Evolutionary conservation across 108 stramenopile genomes (phyloP), one percentile per base, ranked within the genome.

Genomic region (Chaetoceros muelleri): DNA sequence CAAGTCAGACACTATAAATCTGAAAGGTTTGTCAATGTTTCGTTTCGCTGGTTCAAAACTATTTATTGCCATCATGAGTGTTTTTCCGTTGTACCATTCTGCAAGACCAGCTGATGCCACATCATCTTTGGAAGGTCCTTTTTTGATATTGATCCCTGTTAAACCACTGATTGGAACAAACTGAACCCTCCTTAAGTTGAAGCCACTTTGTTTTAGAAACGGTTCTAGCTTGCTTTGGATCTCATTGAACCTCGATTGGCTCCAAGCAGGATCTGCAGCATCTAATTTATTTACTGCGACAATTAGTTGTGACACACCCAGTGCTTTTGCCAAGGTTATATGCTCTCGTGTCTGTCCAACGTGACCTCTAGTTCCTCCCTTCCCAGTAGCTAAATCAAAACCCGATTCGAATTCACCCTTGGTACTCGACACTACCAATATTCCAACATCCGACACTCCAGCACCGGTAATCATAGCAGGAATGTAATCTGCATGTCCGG

Each of bases 401-500:
- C 97, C 96, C 22, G 78, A 82, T 64, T 96, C 93, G 73, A 96
- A 96, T 52, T 82, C 68, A 44, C 95, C 96, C 45, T 71, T 64
- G 17, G 84, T 80, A 22, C 85, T 84, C 64, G 90, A 91, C 50
- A 99, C 86, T 16, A 97, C 85, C 23, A 98, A 68, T 3, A 98
- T 53, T 34, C 94, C 98, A 25, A 93, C 95, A 66, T 98, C 98
- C 19, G 96, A 97, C 80, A 87, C 85, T 57, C 91, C 95, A 22
- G 98, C 95, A 23, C 98, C 98, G 28, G 98, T 97, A 69, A 99
- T 97, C 93, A 96, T 98, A 69, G 95, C 92, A 72, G 89, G 89
- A 30, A 96, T 81, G 67, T 90, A 94, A 61, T 90, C 93, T 2
- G 81, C 71, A 69, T 98, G 96, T 2, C 98, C 98, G 5, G 98